Base-by-base conservation (phyloP, 2,329 filamentous ascomycete genomes). In the Rhynchosporium graminicola region DNA sequence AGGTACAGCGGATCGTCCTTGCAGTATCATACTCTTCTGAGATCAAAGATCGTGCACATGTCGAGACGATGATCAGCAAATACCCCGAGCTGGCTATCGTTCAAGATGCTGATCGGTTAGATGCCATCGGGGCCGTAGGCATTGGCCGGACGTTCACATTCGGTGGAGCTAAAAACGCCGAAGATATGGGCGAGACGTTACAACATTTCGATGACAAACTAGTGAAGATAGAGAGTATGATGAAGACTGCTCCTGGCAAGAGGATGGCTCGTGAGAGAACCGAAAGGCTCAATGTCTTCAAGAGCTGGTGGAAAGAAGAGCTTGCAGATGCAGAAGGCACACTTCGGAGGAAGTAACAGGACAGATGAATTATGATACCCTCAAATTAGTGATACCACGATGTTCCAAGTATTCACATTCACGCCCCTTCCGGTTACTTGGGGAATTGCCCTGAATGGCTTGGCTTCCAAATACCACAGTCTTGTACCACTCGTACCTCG, bases 31-130 rank as follows among this genome's bases (percentile, higher is more conserved):
- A 92, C 78, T 88, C 87, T 1, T 83, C 84, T 68, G 93, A 97
- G 76, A 79, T 85, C 60, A 85, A 84, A 70, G 81, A 92, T 71
- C 87, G 88, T 0, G 77, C 76, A 5, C 76, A 77, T 12, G 86
- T 91, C 8, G 76, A 76, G 31, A 76, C 77, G 2, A 79, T 93
- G 36, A 80, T 96, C 15, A 74, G 75, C 8, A 74, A 77, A 40
- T 81, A 90, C 74, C 91, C 91, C 0, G 91, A 96, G 76, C 79
- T 96, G 38, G 92, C 86, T 0, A 84, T 97, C 57, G 92, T 98
- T 45, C 94, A 97, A 77, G 94, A 98, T 75, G 93, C 94, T 3
- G 94, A 98, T 78, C 83, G 94, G 9, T 80, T 98, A n/a, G 94
- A 98, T 77, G 92, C 94, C 4, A 88, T 98, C 62, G 94, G 94